Evolutionary conservation across 768 basidiomycete genomes (phyloP).

Genomic region (Gymnopilus junonius): DNA sequence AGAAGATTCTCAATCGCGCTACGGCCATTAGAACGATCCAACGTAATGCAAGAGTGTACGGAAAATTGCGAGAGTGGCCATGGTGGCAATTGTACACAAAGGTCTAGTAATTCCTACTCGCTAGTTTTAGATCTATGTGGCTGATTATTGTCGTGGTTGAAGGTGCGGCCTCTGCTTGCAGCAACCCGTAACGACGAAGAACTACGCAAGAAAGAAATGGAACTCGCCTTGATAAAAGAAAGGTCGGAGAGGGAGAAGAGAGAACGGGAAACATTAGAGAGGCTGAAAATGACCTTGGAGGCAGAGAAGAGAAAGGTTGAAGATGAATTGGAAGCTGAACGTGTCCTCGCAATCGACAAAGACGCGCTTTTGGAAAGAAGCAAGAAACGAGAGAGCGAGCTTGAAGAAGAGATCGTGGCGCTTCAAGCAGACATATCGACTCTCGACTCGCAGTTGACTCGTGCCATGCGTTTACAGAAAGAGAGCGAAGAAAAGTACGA

Average conservation of each 20-base stretch:
- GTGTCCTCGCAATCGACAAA: constrained; percentile 80
- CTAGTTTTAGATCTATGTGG: neutral
- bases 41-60: constrained; percentile 90
- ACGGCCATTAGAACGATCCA: constrained; percentile 92
- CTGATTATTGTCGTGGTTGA: constrained; percentile 1
- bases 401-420: constrained; percentile 83
- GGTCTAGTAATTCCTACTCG: constrained; percentile 44
- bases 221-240: constrained; percentile 80
- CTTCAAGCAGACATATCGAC: constrained; percentile 84
- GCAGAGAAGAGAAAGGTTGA: constrained; percentile 84
- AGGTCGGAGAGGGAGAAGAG: constrained; percentile 85
- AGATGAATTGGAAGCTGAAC: constrained; percentile 82
- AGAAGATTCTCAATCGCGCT: constrained; percentile 93
- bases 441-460: constrained; percentile 84
- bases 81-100: constrained; percentile 99
- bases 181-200: constrained; percentile 94
- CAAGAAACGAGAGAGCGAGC: constrained; percentile 82
- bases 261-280: constrained; percentile 80
- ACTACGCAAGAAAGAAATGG: constrained; percentile 83
- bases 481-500: constrained; percentile 81
- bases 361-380: constrained; percentile 80
- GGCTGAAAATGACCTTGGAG: constrained; percentile 81
- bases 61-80: constrained; percentile 91
- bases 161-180: constrained; percentile 91
- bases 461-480: constrained; percentile 77